Conservation (phyloP, 2,329 filamentous ascomycete genomes). For the Hymenoscyphus scutula region DNA sequence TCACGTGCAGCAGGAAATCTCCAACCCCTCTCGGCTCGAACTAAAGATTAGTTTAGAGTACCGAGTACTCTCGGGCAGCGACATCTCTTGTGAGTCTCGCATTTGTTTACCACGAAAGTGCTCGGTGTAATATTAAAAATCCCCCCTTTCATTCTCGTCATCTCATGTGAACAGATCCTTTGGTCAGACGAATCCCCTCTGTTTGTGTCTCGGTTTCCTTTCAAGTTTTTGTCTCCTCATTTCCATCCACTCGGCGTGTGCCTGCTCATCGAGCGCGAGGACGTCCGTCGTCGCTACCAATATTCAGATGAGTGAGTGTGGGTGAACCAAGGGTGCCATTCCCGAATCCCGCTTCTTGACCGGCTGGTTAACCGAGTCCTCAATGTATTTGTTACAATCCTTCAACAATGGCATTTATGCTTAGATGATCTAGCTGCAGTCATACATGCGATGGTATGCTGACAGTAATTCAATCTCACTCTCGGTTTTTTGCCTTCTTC, state of each 20-base stretch:
- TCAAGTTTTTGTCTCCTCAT: background rate
- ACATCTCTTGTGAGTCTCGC: conserved; percentile 3
- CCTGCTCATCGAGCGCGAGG: background rate
- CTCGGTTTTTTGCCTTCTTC: background rate
- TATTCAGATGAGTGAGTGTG: background rate
- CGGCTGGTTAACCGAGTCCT: background rate
- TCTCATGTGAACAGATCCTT: conserved; percentile 8
- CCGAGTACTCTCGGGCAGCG: conserved; percentile 3
- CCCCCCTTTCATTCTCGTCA: background rate
- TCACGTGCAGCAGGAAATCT: background rate
- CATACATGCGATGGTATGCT: background rate
- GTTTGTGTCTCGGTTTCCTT: conserved; percentile 3
- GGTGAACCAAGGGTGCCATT: background rate
- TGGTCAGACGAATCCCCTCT: conserved; percentile 1
- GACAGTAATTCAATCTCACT: background rate
- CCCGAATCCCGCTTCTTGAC: background rate
- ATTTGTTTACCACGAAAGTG: background rate
- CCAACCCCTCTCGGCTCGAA: background rate
- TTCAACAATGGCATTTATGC: background rate
- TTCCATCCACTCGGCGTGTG: background rate
- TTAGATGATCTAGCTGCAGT: background rate
- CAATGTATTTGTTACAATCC: background rate
- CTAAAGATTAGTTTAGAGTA: background rate
- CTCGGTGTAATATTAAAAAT: background rate
- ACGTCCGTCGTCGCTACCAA: background rate